Percentiles rank a stretch among this genome's conserved stretches.
These are phyloP conservation scores for Ophiostoma sp. DNA, from an alignment of 2,329 filamentous ascomycete genomes.

Conservation along the genomic window DNA sequence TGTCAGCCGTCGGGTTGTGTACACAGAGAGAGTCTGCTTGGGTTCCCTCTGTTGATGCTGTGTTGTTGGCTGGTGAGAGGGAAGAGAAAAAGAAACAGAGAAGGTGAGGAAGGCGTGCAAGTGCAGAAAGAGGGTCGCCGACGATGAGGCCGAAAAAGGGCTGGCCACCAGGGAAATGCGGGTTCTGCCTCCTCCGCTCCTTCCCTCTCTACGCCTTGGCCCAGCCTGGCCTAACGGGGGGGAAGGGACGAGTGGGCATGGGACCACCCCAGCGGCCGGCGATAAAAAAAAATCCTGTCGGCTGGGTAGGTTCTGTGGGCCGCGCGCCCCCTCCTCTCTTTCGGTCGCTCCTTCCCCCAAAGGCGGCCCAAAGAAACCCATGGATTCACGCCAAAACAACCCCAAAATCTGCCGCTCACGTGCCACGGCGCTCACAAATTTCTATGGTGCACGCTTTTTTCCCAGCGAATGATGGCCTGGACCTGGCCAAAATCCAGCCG, in stretches of 20 bases:
- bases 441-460: background rate
- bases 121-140: conserved; percentile 5
- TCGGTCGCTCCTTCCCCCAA: background rate
- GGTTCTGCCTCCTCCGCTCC: conserved; percentile 23
- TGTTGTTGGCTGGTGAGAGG: conserved; percentile 13
- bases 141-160: conserved; percentile 21
- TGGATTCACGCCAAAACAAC: background rate
- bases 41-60: background rate
- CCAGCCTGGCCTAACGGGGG: conserved; percentile 15
- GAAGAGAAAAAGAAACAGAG: background rate
- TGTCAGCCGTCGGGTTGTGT: background rate
- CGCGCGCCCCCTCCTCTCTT: conserved; percentile 1
- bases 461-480: background rate
- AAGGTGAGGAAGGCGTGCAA: conserved; percentile 7
- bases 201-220: conserved; percentile 12
- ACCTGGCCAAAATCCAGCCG: background rate
- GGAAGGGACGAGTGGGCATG: conserved; percentile 10
- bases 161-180: conserved; percentile 18
- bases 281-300: conserved; percentile 21
- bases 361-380: background rate
- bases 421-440: conserved; percentile 14
- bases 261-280: conserved; percentile 15
- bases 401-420: conserved; percentile 15
- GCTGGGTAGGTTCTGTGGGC: conserved; percentile 4
- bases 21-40: background rate